These are phyloP conservation scores for Phycomyces nitens DNA, from an alignment of 192 early-diverging fungal genomes.

Conservation along the genomic window DNA sequence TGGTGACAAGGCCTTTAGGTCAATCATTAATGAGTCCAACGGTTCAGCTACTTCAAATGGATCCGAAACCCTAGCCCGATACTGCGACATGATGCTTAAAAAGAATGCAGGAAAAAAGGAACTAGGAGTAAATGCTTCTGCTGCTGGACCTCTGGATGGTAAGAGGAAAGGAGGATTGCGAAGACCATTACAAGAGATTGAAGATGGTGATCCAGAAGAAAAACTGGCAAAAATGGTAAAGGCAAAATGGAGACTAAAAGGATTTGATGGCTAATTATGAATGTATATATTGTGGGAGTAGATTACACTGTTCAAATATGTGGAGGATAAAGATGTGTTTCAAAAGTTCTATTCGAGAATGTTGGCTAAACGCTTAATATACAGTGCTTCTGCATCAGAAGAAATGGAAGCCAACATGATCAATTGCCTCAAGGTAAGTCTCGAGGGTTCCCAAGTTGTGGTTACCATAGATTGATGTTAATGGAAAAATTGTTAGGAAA, in stretches of 20 bases:
- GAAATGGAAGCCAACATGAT: conserved; percentile 96
- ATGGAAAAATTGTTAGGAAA: conserved; percentile 57
- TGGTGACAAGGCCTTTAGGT: conserved; percentile 89
- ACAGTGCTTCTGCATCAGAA: conserved; percentile 82
- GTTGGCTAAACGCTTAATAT: conserved; percentile 90
- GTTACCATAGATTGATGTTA: too few relatives aligned
- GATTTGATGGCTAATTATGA: not conserved
- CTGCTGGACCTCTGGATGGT: not conserved
- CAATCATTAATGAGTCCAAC: conserved; percentile 91
- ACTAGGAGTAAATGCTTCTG: conserved; percentile 37
- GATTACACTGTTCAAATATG: conserved; percentile 95
- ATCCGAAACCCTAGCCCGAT: conserved; percentile 86
- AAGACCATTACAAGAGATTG: conserved; percentile 33
- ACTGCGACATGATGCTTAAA: conserved; percentile 83
- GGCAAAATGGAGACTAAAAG: not conserved
- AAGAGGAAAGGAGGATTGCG: conserved; percentile 5
- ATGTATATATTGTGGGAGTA: conserved; percentile 20
- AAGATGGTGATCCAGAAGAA: conserved; percentile 46
- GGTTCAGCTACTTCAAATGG: conserved; percentile 63
- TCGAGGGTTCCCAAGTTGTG: not conserved
- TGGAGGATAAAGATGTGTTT: conserved; percentile 97
- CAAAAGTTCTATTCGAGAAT: conserved; percentile 95
- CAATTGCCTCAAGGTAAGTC: conserved; percentile 67
- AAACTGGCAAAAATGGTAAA: conserved; percentile 39
- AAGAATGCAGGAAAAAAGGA: conserved; percentile 81